phyloP scores from a whole-genome alignment of 331 rosid species.

The Quercus lobata region DNA sequence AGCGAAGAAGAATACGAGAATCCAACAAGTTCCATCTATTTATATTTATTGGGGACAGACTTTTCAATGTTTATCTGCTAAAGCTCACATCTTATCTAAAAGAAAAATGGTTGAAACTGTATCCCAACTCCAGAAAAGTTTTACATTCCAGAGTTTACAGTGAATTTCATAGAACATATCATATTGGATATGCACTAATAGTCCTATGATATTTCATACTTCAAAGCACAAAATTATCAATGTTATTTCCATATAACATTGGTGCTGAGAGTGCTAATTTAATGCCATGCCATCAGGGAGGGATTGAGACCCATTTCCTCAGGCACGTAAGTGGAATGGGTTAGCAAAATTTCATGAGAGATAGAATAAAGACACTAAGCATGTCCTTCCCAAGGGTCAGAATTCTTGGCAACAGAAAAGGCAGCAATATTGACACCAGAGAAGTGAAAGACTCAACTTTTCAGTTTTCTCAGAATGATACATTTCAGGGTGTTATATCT shows the following conservation, averaged over 20 bases:
- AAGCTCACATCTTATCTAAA: neutral
- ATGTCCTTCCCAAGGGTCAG: too few relatives aligned
- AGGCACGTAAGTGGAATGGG: too few relatives aligned
- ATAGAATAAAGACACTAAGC: too few relatives aligned
- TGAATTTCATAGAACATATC: too few relatives aligned
- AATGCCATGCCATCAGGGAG: too few relatives aligned
- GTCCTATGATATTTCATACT: neutral
- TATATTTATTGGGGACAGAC: neutral
- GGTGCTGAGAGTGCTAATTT: too few relatives aligned
- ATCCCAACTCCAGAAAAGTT: neutral
- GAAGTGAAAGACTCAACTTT: neutral
- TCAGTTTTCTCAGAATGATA: neutral
- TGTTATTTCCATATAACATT: neutral
- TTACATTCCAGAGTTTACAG: neutral
- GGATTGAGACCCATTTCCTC: too few relatives aligned
- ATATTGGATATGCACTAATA: neutral
- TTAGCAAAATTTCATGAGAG: too few relatives aligned
- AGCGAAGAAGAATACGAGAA: neutral
- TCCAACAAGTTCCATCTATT: neutral
- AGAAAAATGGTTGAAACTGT: neutral
- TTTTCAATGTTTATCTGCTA: neutral
- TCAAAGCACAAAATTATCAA: neutral
- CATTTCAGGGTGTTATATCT: neutral
- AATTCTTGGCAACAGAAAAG: too few relatives aligned
- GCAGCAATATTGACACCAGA: too few relatives aligned